A percentile compares a stretch with the other conserved stretches of the same genome.
These are phyloP conservation scores for Chimonanthus praecox DNA, from an alignment of 164 flowering plant species.

Conservation along the genomic window DNA sequence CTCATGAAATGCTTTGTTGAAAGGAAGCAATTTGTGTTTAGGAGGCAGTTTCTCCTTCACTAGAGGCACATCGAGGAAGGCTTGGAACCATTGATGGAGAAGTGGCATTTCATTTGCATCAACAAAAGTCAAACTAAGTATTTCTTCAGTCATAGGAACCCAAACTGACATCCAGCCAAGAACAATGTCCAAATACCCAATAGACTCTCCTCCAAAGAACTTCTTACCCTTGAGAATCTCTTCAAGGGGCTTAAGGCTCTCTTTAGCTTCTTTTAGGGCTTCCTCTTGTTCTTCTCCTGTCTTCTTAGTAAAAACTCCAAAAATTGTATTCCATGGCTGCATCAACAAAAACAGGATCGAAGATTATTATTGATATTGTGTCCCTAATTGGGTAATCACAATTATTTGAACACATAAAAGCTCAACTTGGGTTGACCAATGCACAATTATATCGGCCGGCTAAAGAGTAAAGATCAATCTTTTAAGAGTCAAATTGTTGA, in stretches of 20 bases:
- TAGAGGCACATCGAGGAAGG: slow-evolving; percentile 1
- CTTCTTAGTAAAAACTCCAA: not conserved
- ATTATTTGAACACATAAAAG: too few relatives aligned
- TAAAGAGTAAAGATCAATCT: too few relatives aligned
- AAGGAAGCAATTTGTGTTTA: slow-evolving; percentile 1
- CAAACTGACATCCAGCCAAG: slow-evolving; percentile 3
- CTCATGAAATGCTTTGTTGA: not conserved
- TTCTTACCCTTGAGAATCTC: slow-evolving; percentile 4
- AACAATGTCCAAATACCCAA: slow-evolving; percentile 6
- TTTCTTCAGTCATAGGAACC: slow-evolving; percentile 3
- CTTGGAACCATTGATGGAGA: slow-evolving; percentile 8
- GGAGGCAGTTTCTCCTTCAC: slow-evolving; percentile 12
- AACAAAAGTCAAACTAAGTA: slow-evolving; percentile 1
- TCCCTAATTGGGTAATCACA: too few relatives aligned
- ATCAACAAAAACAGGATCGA: not conserved
- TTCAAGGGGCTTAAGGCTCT: slow-evolving; percentile 3
- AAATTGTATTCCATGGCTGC: not conserved
- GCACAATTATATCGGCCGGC: too few relatives aligned
- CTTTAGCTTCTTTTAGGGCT: slow-evolving; percentile 6
- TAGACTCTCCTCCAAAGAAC: slow-evolving; percentile 6
- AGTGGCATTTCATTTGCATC: slow-evolving; percentile 3
- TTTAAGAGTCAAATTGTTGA: too few relatives aligned
- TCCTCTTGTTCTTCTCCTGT: slow-evolving; percentile 6
- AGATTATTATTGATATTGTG: too few relatives aligned
- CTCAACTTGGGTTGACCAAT: too few relatives aligned